Evolutionary conservation across 2,329 filamentous ascomycete species (phyloP), one percentile per base, ranked within the genome.

Genomic region (Diaporthe citri): DNA sequence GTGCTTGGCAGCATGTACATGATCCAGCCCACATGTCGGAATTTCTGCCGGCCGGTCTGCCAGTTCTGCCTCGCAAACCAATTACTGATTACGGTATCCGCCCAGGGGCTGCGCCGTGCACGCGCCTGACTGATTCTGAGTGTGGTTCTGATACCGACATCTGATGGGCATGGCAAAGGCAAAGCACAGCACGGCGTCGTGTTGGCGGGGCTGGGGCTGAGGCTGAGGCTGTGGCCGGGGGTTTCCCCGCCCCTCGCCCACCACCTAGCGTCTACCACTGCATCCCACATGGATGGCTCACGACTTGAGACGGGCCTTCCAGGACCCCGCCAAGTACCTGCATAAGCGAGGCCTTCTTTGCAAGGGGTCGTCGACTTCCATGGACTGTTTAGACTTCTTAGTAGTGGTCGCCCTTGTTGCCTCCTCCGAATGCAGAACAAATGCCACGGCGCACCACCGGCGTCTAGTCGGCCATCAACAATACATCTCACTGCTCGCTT

Each of bases 121-220:
- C 43, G 12, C 25, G 62, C 28, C 6, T 51, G 12, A 52, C 43
- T 17, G 28, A 52, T 67, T 36, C 22, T 48, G 62, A 52, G 34
- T 20, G 22, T 36, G 64, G 13, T 67, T n/a, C 46, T 52, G 17
- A 28, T n/a, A 15, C 59, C 41, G 22, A 46, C 25, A 12, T 31
- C 25, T 46, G 17, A 8, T 15, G 6, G 39, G 8, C 9, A 22
- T 46, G 17, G 60, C 41, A 64, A 34, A 5, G 57, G n/a, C 17
- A 25, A 28, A 25, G 8, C 36, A 43, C 3, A 12, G 25, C n/a
- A 28, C 17, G 28, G 9, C 15, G 36, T 39, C 7, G 22, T 39
- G 62, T 67, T 39, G 62, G 62, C 62, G 13, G 62, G 62, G 62
- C 62, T 48, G 62, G 52, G 64, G 46, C 64, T 67, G 46, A 39